These are phyloP conservation scores for Cairneyella variabilis DNA, from an alignment of 495 filamentous ascomycete genomes.

Conservation along the genomic window DNA sequence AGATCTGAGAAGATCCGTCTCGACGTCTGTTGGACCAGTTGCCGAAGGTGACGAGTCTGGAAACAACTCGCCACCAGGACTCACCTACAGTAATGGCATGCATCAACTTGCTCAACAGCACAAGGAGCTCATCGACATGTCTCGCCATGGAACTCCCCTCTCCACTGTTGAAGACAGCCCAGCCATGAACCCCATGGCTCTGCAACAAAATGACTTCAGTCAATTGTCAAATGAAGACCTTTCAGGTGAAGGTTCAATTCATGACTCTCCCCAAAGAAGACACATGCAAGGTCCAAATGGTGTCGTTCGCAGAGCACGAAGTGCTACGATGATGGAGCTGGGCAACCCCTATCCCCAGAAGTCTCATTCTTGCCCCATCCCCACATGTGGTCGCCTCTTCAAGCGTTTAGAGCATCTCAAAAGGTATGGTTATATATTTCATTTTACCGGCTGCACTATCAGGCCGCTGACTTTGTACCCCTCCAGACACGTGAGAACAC, in stretches of 20 bases:
- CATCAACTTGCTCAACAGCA: slow-evolving; percentile 59
- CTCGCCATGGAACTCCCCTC: slow-evolving; percentile 82
- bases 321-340: slow-evolving; percentile 93
- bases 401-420: slow-evolving; percentile 99
- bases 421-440: slow-evolving; percentile 68
- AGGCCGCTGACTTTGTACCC: slow-evolving; percentile 44
- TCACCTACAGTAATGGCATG: slow-evolving; percentile 61
- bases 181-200: slow-evolving; percentile 59
- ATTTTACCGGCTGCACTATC: slow-evolving; percentile 46
- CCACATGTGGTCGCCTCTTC: slow-evolving; percentile 93
- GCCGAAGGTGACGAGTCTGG: slow-evolving; percentile 69
- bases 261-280: slow-evolving; percentile 52
- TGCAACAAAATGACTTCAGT: slow-evolving; percentile 60
- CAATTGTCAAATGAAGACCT: slow-evolving; percentile 62
- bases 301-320: slow-evolving; percentile 84
- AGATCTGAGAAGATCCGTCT: slow-evolving; percentile 87
- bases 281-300: slow-evolving; percentile 61
- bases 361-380: slow-evolving; percentile 98
- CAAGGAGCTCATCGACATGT: slow-evolving; percentile 78
- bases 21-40: slow-evolving; percentile 80
- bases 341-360: slow-evolving; percentile 90
- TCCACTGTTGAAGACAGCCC: slow-evolving; percentile 76
- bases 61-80: slow-evolving; percentile 65
- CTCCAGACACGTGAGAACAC: slow-evolving; percentile 94
- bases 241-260: slow-evolving; percentile 46